Percentiles rank a stretch among this genome's conserved stretches.
These are phyloP conservation scores for Oryza brachyantha DNA, from an alignment of 176 grass and related monocot genomes.

Conservation along the genomic window DNA sequence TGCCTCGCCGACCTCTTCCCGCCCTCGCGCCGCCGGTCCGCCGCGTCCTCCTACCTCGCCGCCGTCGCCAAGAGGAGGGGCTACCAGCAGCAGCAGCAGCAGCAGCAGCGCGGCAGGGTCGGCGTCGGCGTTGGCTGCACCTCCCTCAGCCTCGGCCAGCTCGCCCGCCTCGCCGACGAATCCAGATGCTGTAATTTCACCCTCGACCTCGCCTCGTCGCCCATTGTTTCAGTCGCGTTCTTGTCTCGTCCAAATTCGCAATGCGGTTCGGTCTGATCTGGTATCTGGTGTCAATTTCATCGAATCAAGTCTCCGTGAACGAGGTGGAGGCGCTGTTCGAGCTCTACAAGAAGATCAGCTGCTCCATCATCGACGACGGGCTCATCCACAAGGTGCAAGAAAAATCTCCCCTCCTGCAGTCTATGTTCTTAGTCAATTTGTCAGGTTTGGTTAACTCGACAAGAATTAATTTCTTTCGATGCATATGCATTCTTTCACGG, in stretches of 20 bases:
- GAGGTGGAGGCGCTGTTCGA: slow-evolving; percentile 82
- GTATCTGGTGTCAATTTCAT: background rate
- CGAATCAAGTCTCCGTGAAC: slow-evolving; percentile 63
- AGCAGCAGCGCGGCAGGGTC: background rate
- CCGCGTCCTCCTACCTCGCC: background rate
- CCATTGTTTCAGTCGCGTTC: background rate
- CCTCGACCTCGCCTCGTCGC: no score
- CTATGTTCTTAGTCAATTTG: slow-evolving; percentile 5
- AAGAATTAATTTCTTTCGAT: background rate
- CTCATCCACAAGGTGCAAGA: slow-evolving; percentile 78
- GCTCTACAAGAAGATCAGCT: slow-evolving; percentile 85
- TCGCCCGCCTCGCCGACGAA: slow-evolving; percentile 62
- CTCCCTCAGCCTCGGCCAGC: slow-evolving; percentile 22
- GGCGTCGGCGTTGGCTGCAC: background rate
- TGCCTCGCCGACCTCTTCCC: slow-evolving; percentile 52
- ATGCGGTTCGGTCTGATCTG: slow-evolving; percentile 22
- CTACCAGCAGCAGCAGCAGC: background rate
- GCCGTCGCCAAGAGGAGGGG: background rate
- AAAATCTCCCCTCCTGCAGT: background rate
- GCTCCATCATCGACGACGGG: slow-evolving; percentile 75
- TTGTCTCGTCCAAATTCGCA: background rate
- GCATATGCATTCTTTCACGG: background rate
- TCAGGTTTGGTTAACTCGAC: background rate
- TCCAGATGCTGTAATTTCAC: slow-evolving; percentile 55
- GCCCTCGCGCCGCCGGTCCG: background rate